Conservation (phyloP, 257 asterid species). For the Cinchona pubescens region DNA sequence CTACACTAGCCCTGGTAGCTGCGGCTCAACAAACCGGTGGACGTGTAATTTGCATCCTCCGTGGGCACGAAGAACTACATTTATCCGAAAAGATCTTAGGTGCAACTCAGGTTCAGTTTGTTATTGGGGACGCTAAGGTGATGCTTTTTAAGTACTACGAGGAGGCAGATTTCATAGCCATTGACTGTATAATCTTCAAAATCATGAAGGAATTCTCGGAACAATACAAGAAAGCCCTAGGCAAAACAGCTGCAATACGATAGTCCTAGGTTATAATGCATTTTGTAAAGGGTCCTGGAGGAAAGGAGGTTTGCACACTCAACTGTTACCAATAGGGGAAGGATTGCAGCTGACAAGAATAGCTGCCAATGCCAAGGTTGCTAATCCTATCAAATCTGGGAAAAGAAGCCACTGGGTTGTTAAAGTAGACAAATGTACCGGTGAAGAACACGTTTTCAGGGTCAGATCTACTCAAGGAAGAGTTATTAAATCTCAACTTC, state of each 20-base stretch:
- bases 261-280: conserved; percentile 70
- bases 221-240: conserved; percentile 31
- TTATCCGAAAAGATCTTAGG: conserved; percentile 34
- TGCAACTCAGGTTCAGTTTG: conserved; percentile 41
- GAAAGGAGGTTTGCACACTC: conserved; percentile 40
- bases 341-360: conserved; percentile 60
- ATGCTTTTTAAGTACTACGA: conserved; percentile 33
- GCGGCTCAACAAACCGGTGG: conserved; percentile 91
- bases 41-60: conserved; percentile 62
- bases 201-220: conserved; percentile 48
- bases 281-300: conserved; percentile 64
- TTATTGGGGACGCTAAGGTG: conserved; percentile 42
- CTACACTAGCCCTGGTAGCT: conserved; percentile 60
- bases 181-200: conserved; percentile 65
- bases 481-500: conserved; percentile 38
- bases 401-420: conserved; percentile 64
- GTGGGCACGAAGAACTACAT: conserved; percentile 30
- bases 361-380: conserved; percentile 20
- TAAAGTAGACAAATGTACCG: conserved; percentile 48
- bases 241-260: conserved; percentile 20
- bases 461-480: conserved; percentile 53
- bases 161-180: conserved; percentile 62
- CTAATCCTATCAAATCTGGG: neutral
- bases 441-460: conserved; percentile 55
- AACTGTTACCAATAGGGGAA: conserved; percentile 75